These are phyloP conservation scores for Pythium aristosporum DNA, from an alignment of 352 stramenopile genomes.

Conservation along the genomic window DNA sequence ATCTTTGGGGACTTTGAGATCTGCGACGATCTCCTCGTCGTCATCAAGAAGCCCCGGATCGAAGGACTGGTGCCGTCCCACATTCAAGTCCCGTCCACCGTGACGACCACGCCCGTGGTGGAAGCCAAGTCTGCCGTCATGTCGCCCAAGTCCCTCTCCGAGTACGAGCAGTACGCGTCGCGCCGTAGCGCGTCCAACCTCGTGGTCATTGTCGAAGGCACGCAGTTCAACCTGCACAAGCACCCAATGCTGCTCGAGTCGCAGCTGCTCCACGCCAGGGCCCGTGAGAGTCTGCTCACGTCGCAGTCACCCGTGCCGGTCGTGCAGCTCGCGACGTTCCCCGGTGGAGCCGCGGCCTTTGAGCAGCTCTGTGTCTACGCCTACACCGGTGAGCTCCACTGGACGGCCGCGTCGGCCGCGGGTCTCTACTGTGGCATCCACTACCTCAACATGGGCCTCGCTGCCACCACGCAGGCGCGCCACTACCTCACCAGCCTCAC, in stretches of 20 bases:
- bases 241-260: slow-evolving; percentile 62
- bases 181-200: slow-evolving; percentile 53
- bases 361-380: slow-evolving; percentile 67
- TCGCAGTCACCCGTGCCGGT: slow-evolving; percentile 31
- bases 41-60: slow-evolving; percentile 22
- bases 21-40: slow-evolving; percentile 21
- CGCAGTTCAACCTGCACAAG: slow-evolving; percentile 76
- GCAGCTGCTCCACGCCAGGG: slow-evolving; percentile 40
- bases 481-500: slow-evolving; percentile 31
- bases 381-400: slow-evolving; percentile 55
- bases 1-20: slow-evolving; percentile 22
- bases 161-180: slow-evolving; percentile 51
- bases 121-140: slow-evolving; percentile 3
- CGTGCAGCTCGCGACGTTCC: slow-evolving; percentile 46
- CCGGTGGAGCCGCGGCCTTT: slow-evolving; percentile 55
- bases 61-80: not conserved
- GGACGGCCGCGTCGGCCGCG: slow-evolving; percentile 32
- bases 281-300: slow-evolving; percentile 29
- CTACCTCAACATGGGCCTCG: slow-evolving; percentile 48
- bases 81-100: not conserved
- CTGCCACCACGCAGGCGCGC: slow-evolving; percentile 29
- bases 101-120: not conserved
- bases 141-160: slow-evolving; percentile 39
- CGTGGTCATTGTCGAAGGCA: slow-evolving; percentile 55
- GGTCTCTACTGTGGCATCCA: slow-evolving; percentile 38